Evolutionary conservation across 2,329 filamentous ascomycete genomes (phyloP), one percentile per base, ranked within the genome.

Genomic region (Diaporthe citrichinensis): DNA sequence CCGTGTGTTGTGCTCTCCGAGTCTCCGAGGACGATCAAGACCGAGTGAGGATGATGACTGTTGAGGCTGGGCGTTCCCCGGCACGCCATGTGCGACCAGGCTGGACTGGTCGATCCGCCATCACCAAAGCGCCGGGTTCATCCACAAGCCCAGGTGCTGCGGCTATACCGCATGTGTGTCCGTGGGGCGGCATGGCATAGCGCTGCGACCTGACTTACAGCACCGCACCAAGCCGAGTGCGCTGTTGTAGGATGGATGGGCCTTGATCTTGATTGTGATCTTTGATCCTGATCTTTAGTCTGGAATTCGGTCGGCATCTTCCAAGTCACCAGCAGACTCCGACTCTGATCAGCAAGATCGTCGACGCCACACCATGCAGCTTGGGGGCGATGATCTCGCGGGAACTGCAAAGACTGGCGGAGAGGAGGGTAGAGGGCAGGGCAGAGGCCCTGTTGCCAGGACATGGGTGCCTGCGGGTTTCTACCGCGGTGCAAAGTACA

Each of bases 71-170:
- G 65, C 46, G 46, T 41, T 53, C 65, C 65, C 65, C 65, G 65
- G 65, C n/a, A 46, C 65, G 65, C 65, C 65, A 68, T 68, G 65
- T 68, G 65, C 46, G 15, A 53, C 65, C 62, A 36, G 62, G 62
- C 62, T 68, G 62, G 62, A 68, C 31, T 68, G 62, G 62, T 53
- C 46, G 65, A 68, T 39, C 65, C 65, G 65, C 65, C 65, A 69
- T 69, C 65, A 69, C 65, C 65, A 69, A 69, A 69, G 65, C 65
- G 49, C 65, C 65, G 65, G 65, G 65, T 69, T 69, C 65, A 55
- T 9, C 65, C 65, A 69, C 65, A 69, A 69, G 65, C 65, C 65
- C 65, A 69, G 17, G 65, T 53, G 65, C 23, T 25, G 31, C 36
- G 31, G 34, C 62, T 53, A 68, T 39, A 39, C 62, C 62, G 62